Evolutionary conservation across 1,284 basidiomycete species (phyloP), one percentile per base, ranked within the genome.

Genomic region (Ceratobasidium sp.): DNA sequence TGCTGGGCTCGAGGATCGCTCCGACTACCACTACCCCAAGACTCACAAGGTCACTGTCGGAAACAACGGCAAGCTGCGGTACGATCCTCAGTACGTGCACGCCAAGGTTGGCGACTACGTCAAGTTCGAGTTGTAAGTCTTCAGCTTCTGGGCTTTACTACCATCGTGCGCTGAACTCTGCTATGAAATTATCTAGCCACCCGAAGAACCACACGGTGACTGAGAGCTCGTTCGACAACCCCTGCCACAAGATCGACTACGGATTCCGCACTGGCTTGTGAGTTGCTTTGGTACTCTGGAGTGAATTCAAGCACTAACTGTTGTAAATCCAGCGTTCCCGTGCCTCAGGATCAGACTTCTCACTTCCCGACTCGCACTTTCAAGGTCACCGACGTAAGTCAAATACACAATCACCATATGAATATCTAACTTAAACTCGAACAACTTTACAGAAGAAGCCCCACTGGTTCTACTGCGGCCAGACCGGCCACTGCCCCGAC

Each of bases 161-260:
- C n/a, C 13, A 14, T 4, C n/a, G 3, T 47, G 23, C 18, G 21
- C 43, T 58, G 21, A 32, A 13, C 23, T 1, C 18, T 23, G 11
- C 1, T 9, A 13, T 1, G 38, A 7, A 41, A 4, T 21, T 14
- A 46, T 47, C 2, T 30, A 71, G 67, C 32, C 57, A 71, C 32
- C 67, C 67, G n/a, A 71, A 71, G 67, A 71, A 71, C 55, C 67
- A 71, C 46, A 71, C 67, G 21, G 67, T 71, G 55, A 71, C 67
- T 7, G 67, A 71, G 55, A 71, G 67, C 57, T 71, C 67, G 54
- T 71, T 71, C 30, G 21, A 61, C n/a, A 3, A 49, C n/a, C 67
- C 67, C 14, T 61, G 67, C 32, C 35, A 6, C 21, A 49, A 35
- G 44, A 16, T 44, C 11, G 35, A 35, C 26, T n/a, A 23, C 6